Evolutionary conservation across 139 green algal species (phyloP).

Genomic region (Bryopsis sp.): DNA sequence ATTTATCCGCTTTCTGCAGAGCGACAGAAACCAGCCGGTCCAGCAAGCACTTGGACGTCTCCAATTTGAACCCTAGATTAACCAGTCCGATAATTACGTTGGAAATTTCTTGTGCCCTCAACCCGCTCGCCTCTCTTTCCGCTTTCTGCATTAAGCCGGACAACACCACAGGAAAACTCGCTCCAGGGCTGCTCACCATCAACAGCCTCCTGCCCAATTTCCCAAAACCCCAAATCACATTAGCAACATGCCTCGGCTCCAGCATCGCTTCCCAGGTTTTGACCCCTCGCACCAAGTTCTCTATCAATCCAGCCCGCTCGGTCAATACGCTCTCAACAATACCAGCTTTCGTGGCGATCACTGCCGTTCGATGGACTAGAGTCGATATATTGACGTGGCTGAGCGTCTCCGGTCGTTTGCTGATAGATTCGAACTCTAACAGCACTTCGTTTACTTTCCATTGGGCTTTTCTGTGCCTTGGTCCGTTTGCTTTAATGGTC

Average conservation of each 20-base stretch:
- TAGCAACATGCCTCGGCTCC: background rate
- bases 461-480: too few relatives aligned
- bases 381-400: background rate
- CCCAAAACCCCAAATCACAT: constrained; percentile 1
- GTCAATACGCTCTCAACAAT: background rate
- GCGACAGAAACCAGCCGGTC: background rate
- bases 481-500: too few relatives aligned
- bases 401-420: too few relatives aligned
- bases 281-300: background rate
- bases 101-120: background rate
- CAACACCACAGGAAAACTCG: background rate
- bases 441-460: too few relatives aligned
- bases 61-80: background rate
- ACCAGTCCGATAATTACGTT: background rate
- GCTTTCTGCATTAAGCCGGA: background rate
- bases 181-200: background rate
- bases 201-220: background rate
- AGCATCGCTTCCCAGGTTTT: background rate
- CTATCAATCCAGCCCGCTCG: background rate
- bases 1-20: background rate
- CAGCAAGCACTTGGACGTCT: background rate
- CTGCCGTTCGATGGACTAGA: background rate
- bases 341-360: background rate
- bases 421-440: too few relatives aligned
- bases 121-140: background rate